A percentile compares a stretch with the other conserved stretches of the same genome.
phyloP scores from a whole-genome alignment of 768 basidiomycete genomes.

The Phallus indusiatus region DNA sequence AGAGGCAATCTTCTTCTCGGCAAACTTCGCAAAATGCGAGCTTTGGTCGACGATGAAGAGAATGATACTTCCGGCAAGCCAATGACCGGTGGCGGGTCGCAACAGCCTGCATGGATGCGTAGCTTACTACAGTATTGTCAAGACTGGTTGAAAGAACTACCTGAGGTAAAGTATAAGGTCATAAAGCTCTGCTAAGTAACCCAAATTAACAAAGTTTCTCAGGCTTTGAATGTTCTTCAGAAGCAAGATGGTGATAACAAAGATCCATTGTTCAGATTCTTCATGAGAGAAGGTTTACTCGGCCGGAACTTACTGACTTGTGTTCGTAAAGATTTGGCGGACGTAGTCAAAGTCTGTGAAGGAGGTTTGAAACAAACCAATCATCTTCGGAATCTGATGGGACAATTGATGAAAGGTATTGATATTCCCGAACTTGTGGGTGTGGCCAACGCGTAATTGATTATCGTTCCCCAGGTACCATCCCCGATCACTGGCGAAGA shows the following conservation, averaged over 20 bases:
- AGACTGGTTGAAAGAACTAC: slow-evolving; percentile 75
- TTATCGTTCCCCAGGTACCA: slow-evolving; percentile 48
- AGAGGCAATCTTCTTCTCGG: slow-evolving; percentile 79
- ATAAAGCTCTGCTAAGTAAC: not conserved
- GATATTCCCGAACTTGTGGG: slow-evolving; percentile 12
- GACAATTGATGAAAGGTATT: slow-evolving; percentile 78
- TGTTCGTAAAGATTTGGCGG: slow-evolving; percentile 71
- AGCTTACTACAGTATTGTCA: slow-evolving; percentile 69
- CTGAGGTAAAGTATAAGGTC: slow-evolving; percentile 42
- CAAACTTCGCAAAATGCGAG: slow-evolving; percentile 90
- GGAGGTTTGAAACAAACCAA: slow-evolving; percentile 94
- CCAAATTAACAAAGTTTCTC: not conserved
- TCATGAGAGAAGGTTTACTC: slow-evolving; percentile 77
- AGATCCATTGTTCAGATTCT: slow-evolving; percentile 84
- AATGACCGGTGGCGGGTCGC: slow-evolving; percentile 49
- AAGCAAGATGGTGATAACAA: slow-evolving; percentile 61
- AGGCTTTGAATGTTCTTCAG: slow-evolving; percentile 57
- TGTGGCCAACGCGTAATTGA: not conserved
- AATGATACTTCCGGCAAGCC: slow-evolving; percentile 41
- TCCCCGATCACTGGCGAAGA: slow-evolving; percentile 79
- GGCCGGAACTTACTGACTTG: slow-evolving; percentile 70
- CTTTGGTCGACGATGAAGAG: slow-evolving; percentile 79
- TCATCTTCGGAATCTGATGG: slow-evolving; percentile 86
- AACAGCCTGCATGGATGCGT: slow-evolving; percentile 95
- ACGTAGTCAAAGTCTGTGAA: slow-evolving; percentile 76